Evolutionary conservation across 352 stramenopile species (phyloP).

Genomic region (Phytophthora foliorum): DNA sequence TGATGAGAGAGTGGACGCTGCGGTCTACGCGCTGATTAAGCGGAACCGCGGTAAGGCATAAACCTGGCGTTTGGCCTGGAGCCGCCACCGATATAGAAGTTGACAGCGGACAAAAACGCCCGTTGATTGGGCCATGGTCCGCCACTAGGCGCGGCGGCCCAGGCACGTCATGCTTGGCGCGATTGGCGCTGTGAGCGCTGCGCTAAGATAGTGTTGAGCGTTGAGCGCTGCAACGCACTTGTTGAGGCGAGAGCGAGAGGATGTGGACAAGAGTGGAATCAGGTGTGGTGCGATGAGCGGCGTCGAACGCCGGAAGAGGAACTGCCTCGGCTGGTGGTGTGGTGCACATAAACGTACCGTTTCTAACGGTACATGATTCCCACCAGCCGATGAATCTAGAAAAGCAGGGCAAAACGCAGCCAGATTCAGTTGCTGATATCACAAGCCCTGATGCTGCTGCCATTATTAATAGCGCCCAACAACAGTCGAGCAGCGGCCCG

Average conservation of each 20-base stretch:
- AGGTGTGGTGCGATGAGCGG: no score
- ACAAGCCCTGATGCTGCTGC: background rate
- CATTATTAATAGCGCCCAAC: background rate
- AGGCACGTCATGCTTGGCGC: slow-evolving; percentile 2
- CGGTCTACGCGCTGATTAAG: background rate
- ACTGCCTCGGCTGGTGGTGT: background rate
- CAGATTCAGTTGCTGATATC: background rate
- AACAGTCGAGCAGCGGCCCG: background rate
- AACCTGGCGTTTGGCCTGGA: background rate
- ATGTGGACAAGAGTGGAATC: background rate
- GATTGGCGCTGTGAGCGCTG: background rate
- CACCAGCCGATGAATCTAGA: background rate
- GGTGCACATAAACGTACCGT: slow-evolving; percentile 8
- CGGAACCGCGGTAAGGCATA: background rate
- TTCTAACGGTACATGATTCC: background rate
- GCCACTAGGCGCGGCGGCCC: slow-evolving; percentile 17
- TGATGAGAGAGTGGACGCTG: background rate
- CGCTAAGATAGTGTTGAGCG: no score
- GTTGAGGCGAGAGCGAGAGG: background rate
- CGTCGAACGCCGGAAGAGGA: background rate
- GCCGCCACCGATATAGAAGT: slow-evolving; percentile 15
- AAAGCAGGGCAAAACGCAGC: background rate
- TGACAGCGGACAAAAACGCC: slow-evolving; percentile 30
- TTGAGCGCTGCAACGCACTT: background rate
- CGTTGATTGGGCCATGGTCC: slow-evolving; percentile 30